phyloP scores from a whole-genome alignment of 1,139 yeast genomes.

The Nematodospora anomalae region DNA sequence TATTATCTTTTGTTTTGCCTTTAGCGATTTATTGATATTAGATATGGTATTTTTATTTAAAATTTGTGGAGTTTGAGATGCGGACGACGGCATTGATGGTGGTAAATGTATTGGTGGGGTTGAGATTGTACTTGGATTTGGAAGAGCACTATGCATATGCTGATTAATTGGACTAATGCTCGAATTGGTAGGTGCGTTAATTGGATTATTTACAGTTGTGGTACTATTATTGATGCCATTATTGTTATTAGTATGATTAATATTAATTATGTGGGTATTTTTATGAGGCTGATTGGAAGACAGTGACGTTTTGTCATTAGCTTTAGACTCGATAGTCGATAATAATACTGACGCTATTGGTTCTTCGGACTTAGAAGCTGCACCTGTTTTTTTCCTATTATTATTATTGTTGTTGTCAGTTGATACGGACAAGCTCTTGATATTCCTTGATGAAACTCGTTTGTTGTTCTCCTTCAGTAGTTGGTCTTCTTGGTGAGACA shows the following conservation, averaged over 20 bases:
- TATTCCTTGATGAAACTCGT: constrained; percentile 1
- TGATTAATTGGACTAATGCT: constrained; percentile 1
- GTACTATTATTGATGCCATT: neutral
- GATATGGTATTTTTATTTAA: constrained; percentile 34
- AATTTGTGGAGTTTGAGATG: constrained; percentile 13
- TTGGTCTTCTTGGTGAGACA: too few species aligned
- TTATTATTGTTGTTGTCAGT: too few species aligned
- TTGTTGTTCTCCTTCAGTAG: neutral
- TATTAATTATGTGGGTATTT: neutral
- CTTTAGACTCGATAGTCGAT: neutral
- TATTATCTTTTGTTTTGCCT: constrained; percentile 43
- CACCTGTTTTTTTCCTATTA: neutral
- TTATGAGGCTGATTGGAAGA: too few species aligned
- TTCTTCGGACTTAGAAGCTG: neutral
- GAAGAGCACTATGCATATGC: neutral
- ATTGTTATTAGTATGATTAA: neutral
- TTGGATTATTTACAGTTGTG: neutral
- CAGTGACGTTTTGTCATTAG: neutral
- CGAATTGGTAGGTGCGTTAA: constrained; percentile 1
- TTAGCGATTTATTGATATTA: constrained; percentile 40
- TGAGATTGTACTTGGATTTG: neutral
- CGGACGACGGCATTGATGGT: constrained; percentile 4
- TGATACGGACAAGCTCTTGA: constrained; percentile 5
- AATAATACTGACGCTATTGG: constrained; percentile 1
- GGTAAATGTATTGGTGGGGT: constrained; percentile 6